Evolutionary conservation across 1,139 yeast genomes (phyloP).

Genomic region (Hyphopichia pseudoburtonii): DNA sequence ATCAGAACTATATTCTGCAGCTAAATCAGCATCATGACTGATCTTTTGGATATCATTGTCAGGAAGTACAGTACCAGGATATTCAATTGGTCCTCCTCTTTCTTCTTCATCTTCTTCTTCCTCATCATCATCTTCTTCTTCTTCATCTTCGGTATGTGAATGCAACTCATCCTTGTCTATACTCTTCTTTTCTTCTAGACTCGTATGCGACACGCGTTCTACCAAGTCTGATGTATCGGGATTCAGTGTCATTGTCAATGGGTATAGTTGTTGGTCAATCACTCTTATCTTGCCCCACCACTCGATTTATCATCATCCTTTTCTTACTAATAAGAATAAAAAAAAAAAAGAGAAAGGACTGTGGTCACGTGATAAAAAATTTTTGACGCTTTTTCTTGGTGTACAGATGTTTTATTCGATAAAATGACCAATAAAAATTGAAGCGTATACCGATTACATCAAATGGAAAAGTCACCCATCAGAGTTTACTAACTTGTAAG

Average conservation of each 20-base stretch:
- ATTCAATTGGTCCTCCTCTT: conserved; percentile 40
- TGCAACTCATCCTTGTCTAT: too few species aligned
- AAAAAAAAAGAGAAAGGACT: too few species aligned
- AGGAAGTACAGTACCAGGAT: conserved; percentile 53
- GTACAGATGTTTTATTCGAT: too few species aligned
- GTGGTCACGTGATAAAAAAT: too few species aligned
- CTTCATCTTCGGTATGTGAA: conserved; percentile 22
- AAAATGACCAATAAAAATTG: too few species aligned
- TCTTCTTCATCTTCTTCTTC: conserved; percentile 16
- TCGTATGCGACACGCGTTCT: neutral
- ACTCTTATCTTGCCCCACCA: too few species aligned
- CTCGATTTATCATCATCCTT: too few species aligned
- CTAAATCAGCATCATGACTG: conserved; percentile 57
- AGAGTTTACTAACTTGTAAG: too few species aligned
- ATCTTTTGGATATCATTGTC: conserved; percentile 50
- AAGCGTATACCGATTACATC: too few species aligned
- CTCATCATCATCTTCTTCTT: conserved; percentile 23
- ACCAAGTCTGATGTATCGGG: too few species aligned
- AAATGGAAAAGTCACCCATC: too few species aligned
- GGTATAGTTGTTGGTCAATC: neutral
- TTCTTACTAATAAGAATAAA: neutral
- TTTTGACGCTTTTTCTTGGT: too few species aligned
- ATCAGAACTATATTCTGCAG: conserved; percentile 62
- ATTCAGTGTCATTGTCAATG: neutral
- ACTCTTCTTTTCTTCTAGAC: neutral